Evolutionary conservation across 148 eudicot genomes (phyloP), one percentile per base, ranked within the genome.

Genomic region (Linanthus parryae): DNA sequence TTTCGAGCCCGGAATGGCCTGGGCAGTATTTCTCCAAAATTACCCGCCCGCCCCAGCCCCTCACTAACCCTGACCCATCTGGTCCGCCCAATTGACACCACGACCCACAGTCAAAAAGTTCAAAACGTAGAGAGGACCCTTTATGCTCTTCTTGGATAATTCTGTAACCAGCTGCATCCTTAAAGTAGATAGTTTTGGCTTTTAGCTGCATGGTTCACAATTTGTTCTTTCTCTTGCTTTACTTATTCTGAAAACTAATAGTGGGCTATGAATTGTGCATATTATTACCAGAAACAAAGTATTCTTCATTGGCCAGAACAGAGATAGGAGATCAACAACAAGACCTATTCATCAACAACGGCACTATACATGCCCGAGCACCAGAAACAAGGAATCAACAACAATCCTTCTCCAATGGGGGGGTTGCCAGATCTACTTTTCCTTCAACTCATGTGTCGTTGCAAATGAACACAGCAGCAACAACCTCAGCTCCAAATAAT

Each of bases 231-330:
- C 22, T n/a, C n/a, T 52, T 21, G 2, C n/a, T 20, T 26, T 26
- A 6, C 6, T 1, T 47, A 24, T 25, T 24, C 36, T 19, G 17
- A 16, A 11, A 21, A 34, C 21, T 28, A 38, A 45, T 42, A 17
- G 38, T 20, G 5, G 31, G 15, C n/a, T 44, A 17, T n/a, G 13
- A 22, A 10, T 19, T 44, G 11, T 5, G 41, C 3, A 25, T 36
- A 30, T 36, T 1, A 41, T 62, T 45, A 48, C 48, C 95, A 90
- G 97, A 90, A 68, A 75, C 73, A 36, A 68, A 84, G 57, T 82
- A 70, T 68, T 76, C 82, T 25, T 72, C 88, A 7, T 46, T 76
- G 54, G 81, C 82, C 36, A 70, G 76, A 64, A 63, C 66, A 0
- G 91, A 85, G 36, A 62, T 69, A 13, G 62, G 59, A 17, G 61